A percentile compares a stretch with the other conserved stretches of the same genome.
Conservation (phyloP, 2,329 filamentous ascomycete species). For the Macrophomina pseudophaseolina region DNA sequence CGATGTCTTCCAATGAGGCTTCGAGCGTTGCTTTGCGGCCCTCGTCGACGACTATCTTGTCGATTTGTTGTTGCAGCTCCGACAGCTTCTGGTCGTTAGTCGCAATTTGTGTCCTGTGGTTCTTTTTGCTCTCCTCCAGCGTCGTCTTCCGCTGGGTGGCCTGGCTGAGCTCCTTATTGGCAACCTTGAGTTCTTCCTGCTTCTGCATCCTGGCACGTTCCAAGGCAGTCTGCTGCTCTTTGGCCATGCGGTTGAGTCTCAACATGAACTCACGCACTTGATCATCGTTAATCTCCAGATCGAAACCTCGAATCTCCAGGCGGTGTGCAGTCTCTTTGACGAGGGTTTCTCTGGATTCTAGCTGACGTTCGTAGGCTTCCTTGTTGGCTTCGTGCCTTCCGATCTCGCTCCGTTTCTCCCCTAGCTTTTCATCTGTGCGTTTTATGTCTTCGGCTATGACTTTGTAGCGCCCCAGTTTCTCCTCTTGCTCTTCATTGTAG, state of each 20-base stretch:
- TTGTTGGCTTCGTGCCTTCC: conserved; percentile 86
- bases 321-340: conserved; percentile 77
- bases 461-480: conserved; percentile 67
- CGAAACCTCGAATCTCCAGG: conserved; percentile 84
- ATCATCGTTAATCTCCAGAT: conserved; percentile 70
- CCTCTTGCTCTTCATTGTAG: conserved; percentile 67
- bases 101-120: conserved; percentile 73
- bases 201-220: conserved; percentile 76
- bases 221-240: conserved; percentile 78
- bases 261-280: conserved; percentile 79
- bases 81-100: conserved; percentile 73
- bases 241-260: conserved; percentile 73
- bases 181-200: conserved; percentile 72
- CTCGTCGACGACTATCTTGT: conserved; percentile 82
- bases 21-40: conserved; percentile 80
- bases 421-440: conserved; percentile 47
- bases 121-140: conserved; percentile 74
- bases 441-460: conserved; percentile 63
- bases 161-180: conserved; percentile 73
- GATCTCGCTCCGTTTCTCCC: conserved; percentile 62
- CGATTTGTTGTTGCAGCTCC: conserved; percentile 69
- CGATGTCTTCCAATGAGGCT: conserved; percentile 72
- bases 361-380: conserved; percentile 81
- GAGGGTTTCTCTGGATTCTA: conserved; percentile 72
- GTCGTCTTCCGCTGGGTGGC: conserved; percentile 76